Evolutionary conservation across 2,329 filamentous ascomycete species (phyloP).

Genomic region (Xylariaceae sp.): DNA sequence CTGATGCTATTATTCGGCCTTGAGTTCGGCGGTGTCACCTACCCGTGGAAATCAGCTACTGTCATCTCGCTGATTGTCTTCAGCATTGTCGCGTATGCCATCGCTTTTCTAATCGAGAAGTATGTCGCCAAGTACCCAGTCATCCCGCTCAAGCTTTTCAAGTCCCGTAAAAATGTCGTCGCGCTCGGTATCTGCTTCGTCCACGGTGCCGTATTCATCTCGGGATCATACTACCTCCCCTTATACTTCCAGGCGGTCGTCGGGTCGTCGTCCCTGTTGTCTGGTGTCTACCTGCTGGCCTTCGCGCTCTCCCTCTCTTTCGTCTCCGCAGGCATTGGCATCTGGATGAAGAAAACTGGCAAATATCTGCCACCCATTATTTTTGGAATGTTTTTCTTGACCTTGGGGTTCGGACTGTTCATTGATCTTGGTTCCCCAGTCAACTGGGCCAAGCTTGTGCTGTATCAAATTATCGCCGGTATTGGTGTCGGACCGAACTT

Average conservation of each 20-base stretch:
- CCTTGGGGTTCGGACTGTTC: slow-evolving; percentile 68
- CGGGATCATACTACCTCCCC: slow-evolving; percentile 78
- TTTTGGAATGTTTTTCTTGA: slow-evolving; percentile 62
- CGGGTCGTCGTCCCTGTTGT: slow-evolving; percentile 65
- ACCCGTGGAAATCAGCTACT: slow-evolving; percentile 76
- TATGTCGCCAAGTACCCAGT: slow-evolving; percentile 77
- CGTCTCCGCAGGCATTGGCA: slow-evolving; percentile 61
- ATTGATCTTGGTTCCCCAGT: slow-evolving; percentile 64
- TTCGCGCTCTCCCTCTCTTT: slow-evolving; percentile 71
- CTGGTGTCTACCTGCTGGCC: slow-evolving; percentile 74
- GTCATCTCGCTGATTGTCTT: slow-evolving; percentile 82
- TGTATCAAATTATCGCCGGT: slow-evolving; percentile 68
- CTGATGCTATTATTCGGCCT: slow-evolving; percentile 87
- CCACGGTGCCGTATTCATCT: slow-evolving; percentile 80
- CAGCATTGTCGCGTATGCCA: slow-evolving; percentile 63
- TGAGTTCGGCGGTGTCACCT: slow-evolving; percentile 78
- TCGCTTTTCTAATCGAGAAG: slow-evolving; percentile 78
- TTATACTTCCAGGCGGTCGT: slow-evolving; percentile 78
- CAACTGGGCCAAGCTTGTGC: slow-evolving; percentile 61
- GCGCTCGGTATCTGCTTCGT: slow-evolving; percentile 70
- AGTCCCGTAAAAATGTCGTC: slow-evolving; percentile 67
- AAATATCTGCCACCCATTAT: slow-evolving; percentile 68
- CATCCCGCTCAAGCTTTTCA: slow-evolving; percentile 77
- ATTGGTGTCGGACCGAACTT: slow-evolving; percentile 72
- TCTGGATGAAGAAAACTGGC: slow-evolving; percentile 68